phyloP scores from a whole-genome alignment of 2,329 filamentous ascomycete genomes.

The Cytospora paraplurivora region DNA sequence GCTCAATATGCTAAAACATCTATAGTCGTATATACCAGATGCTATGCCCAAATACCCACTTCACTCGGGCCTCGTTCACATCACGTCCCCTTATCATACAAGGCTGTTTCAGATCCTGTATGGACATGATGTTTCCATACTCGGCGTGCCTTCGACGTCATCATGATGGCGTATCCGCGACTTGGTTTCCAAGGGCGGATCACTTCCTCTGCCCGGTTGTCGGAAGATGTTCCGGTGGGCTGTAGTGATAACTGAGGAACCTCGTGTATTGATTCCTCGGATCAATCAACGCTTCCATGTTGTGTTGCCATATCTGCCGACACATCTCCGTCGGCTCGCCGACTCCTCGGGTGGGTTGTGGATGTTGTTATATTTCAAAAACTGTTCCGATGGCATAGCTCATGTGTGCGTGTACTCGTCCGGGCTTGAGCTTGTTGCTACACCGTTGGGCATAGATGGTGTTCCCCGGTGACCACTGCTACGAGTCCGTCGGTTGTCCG shows the following conservation, averaged over 20 bases:
- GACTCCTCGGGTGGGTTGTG: neutral
- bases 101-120: neutral
- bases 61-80: neutral
- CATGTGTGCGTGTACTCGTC: slow-evolving; percentile 32
- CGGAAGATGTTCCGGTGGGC: neutral
- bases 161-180: neutral
- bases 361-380: neutral
- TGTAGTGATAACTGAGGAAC: neutral
- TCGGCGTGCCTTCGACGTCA: neutral
- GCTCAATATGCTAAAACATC: neutral
- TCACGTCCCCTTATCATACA: neutral
- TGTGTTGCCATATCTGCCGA: neutral
- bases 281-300: slow-evolving; percentile 1
- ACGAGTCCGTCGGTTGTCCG: slow-evolving; percentile 38
- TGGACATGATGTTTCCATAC: neutral
- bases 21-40: neutral
- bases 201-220: neutral
- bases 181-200: neutral
- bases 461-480: slow-evolving; percentile 25
- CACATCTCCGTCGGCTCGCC: neutral
- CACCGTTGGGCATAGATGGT: slow-evolving; percentile 35
- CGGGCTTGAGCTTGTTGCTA: slow-evolving; percentile 25
- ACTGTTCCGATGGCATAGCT: slow-evolving; percentile 19
- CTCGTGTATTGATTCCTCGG: neutral
- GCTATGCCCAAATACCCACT: neutral